Evolutionary conservation across 2,329 filamentous ascomycete genomes (phyloP).

Genomic region (Xylaria sp.): DNA sequence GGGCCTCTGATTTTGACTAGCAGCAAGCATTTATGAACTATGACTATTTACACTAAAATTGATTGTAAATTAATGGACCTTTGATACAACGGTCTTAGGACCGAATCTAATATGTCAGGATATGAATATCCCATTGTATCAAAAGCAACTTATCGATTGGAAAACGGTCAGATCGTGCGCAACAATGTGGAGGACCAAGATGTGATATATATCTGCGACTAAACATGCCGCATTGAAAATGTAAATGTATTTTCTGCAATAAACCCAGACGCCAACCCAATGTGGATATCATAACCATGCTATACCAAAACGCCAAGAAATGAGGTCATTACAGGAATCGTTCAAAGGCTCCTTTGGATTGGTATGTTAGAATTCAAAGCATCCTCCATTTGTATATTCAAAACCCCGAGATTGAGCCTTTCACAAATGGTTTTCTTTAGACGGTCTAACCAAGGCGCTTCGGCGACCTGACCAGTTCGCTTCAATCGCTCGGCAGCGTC

Average conservation of each 20-base stretch:
- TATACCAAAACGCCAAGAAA: slow-evolving; percentile 25
- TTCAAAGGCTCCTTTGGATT: slow-evolving; percentile 22
- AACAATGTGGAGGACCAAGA: neutral
- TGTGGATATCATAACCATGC: slow-evolving; percentile 30
- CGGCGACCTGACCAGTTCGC: slow-evolving; percentile 38
- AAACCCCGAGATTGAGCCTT: slow-evolving; percentile 36
- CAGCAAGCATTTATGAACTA: neutral
- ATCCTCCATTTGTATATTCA: slow-evolving; percentile 30
- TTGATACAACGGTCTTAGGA: neutral
- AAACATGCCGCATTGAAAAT: neutral
- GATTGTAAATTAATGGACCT: neutral
- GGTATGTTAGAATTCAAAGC: slow-evolving; percentile 30
- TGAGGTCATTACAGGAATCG: neutral
- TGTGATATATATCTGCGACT: neutral
- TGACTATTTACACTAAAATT: neutral
- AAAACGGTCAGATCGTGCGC: neutral
- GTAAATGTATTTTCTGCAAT: neutral
- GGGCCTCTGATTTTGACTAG: neutral
- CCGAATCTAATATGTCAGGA: too few relatives aligned
- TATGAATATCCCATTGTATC: too few relatives aligned
- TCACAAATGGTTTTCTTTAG: slow-evolving; percentile 37
- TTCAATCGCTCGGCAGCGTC: slow-evolving; percentile 43
- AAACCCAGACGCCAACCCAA: slow-evolving; percentile 36
- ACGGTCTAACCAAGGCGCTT: slow-evolving; percentile 44
- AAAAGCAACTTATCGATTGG: too few relatives aligned